Evolutionary conservation across 2,329 filamentous ascomycete species (phyloP).

Genomic region (Apiospora aurea): DNA sequence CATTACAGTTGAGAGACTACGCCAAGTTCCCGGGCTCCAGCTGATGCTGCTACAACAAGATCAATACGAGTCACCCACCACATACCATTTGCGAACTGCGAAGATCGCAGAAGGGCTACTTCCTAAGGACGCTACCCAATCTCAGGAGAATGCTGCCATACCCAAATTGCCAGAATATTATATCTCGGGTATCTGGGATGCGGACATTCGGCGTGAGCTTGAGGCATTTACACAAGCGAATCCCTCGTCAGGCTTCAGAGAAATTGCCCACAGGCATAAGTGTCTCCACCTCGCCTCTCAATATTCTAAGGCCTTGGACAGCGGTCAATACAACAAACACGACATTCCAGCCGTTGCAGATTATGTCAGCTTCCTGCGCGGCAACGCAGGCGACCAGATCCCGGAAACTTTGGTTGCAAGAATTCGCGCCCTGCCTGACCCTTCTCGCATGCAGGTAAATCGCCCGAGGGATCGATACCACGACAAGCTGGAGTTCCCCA

Average conservation of each 20-base stretch:
- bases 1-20: conserved; percentile 54
- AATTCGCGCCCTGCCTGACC: conserved; percentile 56
- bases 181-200: conserved; percentile 58
- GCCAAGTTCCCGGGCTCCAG: conserved; percentile 59
- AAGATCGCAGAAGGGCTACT: conserved; percentile 48
- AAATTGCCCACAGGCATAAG: conserved; percentile 58
- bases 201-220: conserved; percentile 53
- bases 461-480: conserved; percentile 61
- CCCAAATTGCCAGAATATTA: conserved; percentile 47
- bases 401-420: conserved; percentile 46
- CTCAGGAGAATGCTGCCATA: conserved; percentile 30
- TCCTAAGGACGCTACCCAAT: conserved; percentile 26
- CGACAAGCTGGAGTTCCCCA: conserved; percentile 78
- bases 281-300: conserved; percentile 62
- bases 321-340: conserved; percentile 51
- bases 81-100: conserved; percentile 57
- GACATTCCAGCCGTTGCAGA: conserved; percentile 48
- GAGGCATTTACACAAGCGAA: conserved; percentile 41
- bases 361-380: conserved; percentile 59
- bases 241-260: conserved; percentile 44
- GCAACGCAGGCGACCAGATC: conserved; percentile 48
- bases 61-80: conserved; percentile 56
- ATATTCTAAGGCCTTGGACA: conserved; percentile 60
- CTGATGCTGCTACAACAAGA: conserved; percentile 61
- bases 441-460: conserved; percentile 57